Conservation (phyloP, 1,284 basidiomycete genomes). For the Ustilago nuda region DNA sequence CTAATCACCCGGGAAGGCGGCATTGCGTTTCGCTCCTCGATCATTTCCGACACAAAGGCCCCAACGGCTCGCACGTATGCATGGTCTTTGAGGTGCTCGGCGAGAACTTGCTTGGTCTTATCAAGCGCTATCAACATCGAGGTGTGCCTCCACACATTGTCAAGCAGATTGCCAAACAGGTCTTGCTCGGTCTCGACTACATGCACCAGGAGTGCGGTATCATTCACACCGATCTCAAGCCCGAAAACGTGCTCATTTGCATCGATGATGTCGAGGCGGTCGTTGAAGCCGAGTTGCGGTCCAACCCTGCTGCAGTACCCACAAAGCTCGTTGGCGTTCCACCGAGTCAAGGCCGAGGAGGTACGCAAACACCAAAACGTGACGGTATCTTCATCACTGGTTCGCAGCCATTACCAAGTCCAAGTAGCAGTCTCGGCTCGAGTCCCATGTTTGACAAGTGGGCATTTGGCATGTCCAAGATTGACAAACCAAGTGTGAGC, state of each 20-base stretch:
- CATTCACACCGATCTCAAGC: conserved; percentile 87
- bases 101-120: conserved; percentile 95
- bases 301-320: conserved; percentile 75
- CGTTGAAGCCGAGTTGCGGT: conserved; percentile 84
- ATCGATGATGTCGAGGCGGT: conserved; percentile 97
- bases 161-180: conserved; percentile 96
- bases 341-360: conserved; percentile 92
- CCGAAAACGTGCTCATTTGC: conserved; percentile 96
- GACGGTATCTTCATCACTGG: conserved; percentile 91
- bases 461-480: conserved; percentile 88
- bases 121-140: conserved; percentile 94
- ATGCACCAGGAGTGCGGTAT: conserved; percentile 96
- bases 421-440: conserved; percentile 78
- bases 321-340: conserved; percentile 92
- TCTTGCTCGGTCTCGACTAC: conserved; percentile 93
- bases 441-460: conserved; percentile 88
- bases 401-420: conserved; percentile 88
- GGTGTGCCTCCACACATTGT: conserved; percentile 94
- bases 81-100: conserved; percentile 99
- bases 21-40: conserved; percentile 93
- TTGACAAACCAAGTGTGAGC: conserved; percentile 57
- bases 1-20: conserved; percentile 71
- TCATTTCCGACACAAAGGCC: conserved; percentile 95
- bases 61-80: conserved; percentile 96
- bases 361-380: conserved; percentile 92